phyloP scores from a whole-genome alignment of 1,139 yeast genomes.

The Sugiyamaella neomexicana region DNA sequence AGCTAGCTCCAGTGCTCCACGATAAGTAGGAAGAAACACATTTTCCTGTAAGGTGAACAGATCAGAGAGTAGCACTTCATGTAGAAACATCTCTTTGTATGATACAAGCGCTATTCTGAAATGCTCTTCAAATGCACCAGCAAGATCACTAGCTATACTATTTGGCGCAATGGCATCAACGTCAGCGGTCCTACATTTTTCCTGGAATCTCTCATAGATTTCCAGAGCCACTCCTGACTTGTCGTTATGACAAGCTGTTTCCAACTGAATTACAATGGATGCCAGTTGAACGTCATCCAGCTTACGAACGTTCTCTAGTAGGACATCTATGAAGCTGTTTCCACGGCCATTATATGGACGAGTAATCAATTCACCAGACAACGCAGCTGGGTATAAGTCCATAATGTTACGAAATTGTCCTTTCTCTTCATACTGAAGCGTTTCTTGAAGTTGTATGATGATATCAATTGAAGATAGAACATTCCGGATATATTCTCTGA shows the following conservation, averaged over 20 bases:
- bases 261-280: slow-evolving; percentile 2
- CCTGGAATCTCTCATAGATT: slow-evolving; percentile 7
- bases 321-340: not conserved
- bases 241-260: not conserved
- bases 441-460: slow-evolving; percentile 15
- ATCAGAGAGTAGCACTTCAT: slow-evolving; percentile 34
- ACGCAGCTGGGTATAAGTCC: slow-evolving; percentile 21
- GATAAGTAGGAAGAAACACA: slow-evolving; percentile 44
- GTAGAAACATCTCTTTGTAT: slow-evolving; percentile 25
- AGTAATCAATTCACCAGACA: slow-evolving; percentile 19
- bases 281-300: slow-evolving; percentile 1
- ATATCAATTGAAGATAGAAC: slow-evolving; percentile 21
- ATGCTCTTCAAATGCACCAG: slow-evolving; percentile 7
- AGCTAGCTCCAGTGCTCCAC: slow-evolving; percentile 43
- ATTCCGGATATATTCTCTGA: slow-evolving; percentile 19
- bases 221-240: slow-evolving; percentile 9
- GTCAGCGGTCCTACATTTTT: slow-evolving; percentile 5
- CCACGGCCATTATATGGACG: slow-evolving; percentile 6
- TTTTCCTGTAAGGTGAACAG: slow-evolving; percentile 32
- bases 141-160: slow-evolving; percentile 2
- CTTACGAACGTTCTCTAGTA: slow-evolving; percentile 10
- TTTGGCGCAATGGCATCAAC: not conserved
- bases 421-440: slow-evolving; percentile 6
- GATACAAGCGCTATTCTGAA: slow-evolving; percentile 7
- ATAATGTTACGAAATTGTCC: slow-evolving; percentile 12